phyloP scores from a whole-genome alignment of 176 grass and related monocot genomes.

The Cenchrus fungigraminus region DNA sequence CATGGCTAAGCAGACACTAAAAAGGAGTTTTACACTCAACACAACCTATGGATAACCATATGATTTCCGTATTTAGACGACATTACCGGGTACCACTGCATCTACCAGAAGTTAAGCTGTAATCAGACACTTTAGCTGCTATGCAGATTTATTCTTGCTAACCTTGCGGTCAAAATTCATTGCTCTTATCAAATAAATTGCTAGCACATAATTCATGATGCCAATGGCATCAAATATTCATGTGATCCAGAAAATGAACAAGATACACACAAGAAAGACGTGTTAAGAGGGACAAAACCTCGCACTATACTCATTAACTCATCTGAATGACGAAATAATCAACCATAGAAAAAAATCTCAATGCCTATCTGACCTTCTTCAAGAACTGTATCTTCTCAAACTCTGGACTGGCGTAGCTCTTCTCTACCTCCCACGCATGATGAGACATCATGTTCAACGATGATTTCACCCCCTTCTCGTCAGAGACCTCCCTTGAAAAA shows the following conservation, averaged over 20 bases:
- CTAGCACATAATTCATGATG: slow-evolving; percentile 25
- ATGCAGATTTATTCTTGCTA: neutral
- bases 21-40: neutral
- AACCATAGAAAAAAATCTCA: slow-evolving; percentile 2
- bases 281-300: slow-evolving; percentile 1
- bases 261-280: slow-evolving; percentile 22
- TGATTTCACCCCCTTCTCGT: slow-evolving; percentile 88
- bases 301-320: slow-evolving; percentile 24
- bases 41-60: neutral
- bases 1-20: neutral
- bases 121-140: neutral
- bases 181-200: slow-evolving; percentile 14
- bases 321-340: neutral
- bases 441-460: slow-evolving; percentile 97
- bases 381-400: slow-evolving; percentile 77
- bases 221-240: slow-evolving; percentile 22
- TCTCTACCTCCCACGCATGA: slow-evolving; percentile 96
- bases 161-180: neutral
- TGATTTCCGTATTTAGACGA: neutral
- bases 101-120: neutral
- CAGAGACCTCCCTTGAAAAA: slow-evolving; percentile 79
- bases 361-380: slow-evolving; percentile 75
- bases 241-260: slow-evolving; percentile 16
- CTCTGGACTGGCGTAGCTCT: slow-evolving; percentile 63
- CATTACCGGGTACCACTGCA: neutral